Conservation (phyloP, 1,284 basidiomycete genomes). For the Ganoderma meredithae region DNA sequence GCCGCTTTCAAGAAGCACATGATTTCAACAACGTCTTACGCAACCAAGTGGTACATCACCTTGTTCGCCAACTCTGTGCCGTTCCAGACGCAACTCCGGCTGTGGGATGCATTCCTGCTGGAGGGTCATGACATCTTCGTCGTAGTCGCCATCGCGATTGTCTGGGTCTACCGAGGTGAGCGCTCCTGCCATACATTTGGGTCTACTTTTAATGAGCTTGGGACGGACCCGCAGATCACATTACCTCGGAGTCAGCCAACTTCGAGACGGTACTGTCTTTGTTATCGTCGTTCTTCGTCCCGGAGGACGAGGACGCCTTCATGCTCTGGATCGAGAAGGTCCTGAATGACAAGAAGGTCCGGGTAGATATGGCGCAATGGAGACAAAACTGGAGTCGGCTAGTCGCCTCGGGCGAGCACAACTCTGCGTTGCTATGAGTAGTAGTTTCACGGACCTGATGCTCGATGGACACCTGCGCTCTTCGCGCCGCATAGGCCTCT, state of each 20-base stretch:
- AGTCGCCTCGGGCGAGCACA: slow-evolving; percentile 71
- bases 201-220: neutral
- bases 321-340: slow-evolving; percentile 83
- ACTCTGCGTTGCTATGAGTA: slow-evolving; percentile 64
- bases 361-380: slow-evolving; percentile 76
- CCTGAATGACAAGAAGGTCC: slow-evolving; percentile 74
- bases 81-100: slow-evolving; percentile 91
- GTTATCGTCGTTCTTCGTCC: slow-evolving; percentile 91
- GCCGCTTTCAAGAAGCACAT: slow-evolving; percentile 84
- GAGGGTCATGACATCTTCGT: slow-evolving; percentile 93
- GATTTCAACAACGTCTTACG: slow-evolving; percentile 94
- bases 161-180: slow-evolving; percentile 88
- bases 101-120: slow-evolving; percentile 95
- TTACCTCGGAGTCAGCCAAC: slow-evolving; percentile 77
- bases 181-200: neutral
- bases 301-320: slow-evolving; percentile 85
- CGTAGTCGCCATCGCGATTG: slow-evolving; percentile 83
- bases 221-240: slow-evolving; percentile 61
- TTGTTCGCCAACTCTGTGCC: slow-evolving; percentile 96
- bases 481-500: slow-evolving; percentile 15
- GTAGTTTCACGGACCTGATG: slow-evolving; percentile 30
- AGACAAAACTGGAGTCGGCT: slow-evolving; percentile 75
- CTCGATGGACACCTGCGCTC: slow-evolving; percentile 30
- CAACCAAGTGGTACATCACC: slow-evolving; percentile 99
- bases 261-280: slow-evolving; percentile 92